Percentiles rank a stretch among this genome's conserved stretches.
Evolutionary conservation across 805 yeast species (phyloP).

Genomic region (Tetrapisispora taiwanensis): DNA sequence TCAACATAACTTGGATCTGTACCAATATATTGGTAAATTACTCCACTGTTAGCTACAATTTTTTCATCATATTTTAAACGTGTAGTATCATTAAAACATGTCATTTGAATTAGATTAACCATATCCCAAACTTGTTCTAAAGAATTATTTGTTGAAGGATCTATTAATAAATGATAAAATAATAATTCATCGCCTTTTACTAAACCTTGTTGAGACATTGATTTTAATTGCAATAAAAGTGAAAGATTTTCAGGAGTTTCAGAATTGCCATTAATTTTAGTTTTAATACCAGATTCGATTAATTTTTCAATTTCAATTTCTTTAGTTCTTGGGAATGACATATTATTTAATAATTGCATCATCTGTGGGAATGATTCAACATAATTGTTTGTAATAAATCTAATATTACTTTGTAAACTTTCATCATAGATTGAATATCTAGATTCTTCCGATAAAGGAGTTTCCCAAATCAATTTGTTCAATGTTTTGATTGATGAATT

Average conservation of each 20-base stretch:
- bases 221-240: conserved; percentile 26
- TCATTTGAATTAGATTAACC: conserved; percentile 21
- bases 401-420: conserved; percentile 15
- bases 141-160: conserved; percentile 6
- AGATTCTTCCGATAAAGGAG: conserved; percentile 12
- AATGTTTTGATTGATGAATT: conserved; percentile 21
- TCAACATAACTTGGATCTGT: conserved; percentile 22
- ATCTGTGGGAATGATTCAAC: conserved; percentile 33
- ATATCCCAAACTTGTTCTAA: conserved; percentile 22
- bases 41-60: conserved; percentile 23
- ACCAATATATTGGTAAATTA: conserved; percentile 21
- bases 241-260: conserved; percentile 15
- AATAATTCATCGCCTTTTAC: conserved; percentile 28
- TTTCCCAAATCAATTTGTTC: conserved; percentile 24
- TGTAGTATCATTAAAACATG: conserved; percentile 22
- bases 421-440: conserved; percentile 14
- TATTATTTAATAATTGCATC: conserved; percentile 22
- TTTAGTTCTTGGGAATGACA: conserved; percentile 25
- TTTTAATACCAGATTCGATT: conserved; percentile 11
- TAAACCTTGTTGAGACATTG: conserved; percentile 29
- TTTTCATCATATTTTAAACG: conserved; percentile 21
- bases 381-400: conserved; percentile 12
- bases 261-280: conserved; percentile 6
- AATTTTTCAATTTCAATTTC: conserved; percentile 20
- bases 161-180: conserved; percentile 21